phyloP scores from a whole-genome alignment of 805 yeast genomes.

The Metschnikowia gelsemii region DNA sequence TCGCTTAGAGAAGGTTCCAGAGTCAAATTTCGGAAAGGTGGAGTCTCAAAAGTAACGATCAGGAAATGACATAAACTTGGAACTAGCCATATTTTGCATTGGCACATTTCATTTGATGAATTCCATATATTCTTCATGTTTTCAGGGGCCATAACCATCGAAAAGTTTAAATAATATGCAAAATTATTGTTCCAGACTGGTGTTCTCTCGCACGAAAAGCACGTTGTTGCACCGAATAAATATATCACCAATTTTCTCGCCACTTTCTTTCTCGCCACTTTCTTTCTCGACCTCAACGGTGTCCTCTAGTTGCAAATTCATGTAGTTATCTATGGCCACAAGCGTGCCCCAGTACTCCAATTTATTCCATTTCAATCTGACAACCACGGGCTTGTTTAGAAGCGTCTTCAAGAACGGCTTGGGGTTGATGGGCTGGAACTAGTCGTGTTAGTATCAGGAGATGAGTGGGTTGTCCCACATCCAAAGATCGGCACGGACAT shows the following conservation, averaged over 20 bases:
- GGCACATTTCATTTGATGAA: background rate
- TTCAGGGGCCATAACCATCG: too few species aligned
- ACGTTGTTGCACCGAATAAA: conserved; percentile 92
- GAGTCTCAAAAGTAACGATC: too few species aligned
- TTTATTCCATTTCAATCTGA: conserved; percentile 85
- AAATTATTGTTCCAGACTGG: background rate
- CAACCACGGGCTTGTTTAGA: conserved; percentile 66
- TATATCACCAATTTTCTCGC: conserved; percentile 61
- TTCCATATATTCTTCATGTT: too few species aligned
- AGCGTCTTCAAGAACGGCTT: conserved; percentile 84
- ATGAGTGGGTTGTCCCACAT: too few species aligned
- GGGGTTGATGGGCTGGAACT: conserved; percentile 73
- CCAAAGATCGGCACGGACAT: too few species aligned
- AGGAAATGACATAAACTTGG: too few species aligned
- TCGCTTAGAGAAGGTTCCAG: too few species aligned
- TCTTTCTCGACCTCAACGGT: conserved; percentile 46
- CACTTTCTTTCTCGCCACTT: conserved; percentile 8
- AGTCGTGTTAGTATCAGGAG: conserved; percentile 12
- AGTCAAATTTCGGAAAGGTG: too few species aligned
- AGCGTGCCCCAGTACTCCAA: conserved; percentile 84
- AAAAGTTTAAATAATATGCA: background rate
- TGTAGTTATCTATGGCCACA: conserved; percentile 82
- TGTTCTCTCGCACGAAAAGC: conserved; percentile 60
- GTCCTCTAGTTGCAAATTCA: conserved; percentile 77
- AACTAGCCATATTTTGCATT: too few species aligned